Base-by-base conservation (phyloP, 2,329 filamentous ascomycete species). In the Tolypocladium album region DNA sequence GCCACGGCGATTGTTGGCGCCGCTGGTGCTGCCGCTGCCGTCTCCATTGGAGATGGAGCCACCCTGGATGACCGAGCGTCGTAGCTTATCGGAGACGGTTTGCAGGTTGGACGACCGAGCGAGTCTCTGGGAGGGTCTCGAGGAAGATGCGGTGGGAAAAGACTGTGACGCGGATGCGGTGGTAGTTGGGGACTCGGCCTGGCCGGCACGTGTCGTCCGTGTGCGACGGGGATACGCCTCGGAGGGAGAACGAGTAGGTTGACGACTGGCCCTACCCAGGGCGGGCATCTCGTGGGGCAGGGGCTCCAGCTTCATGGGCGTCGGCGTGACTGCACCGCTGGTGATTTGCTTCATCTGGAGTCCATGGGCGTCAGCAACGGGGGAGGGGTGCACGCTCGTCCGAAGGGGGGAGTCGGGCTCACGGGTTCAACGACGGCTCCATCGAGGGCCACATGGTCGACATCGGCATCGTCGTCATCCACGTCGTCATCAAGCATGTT, bases 401-500 rank as follows among this genome's bases (percentile, higher is more conserved):
- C 31, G 31, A 15, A 13, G 8, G 2, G 3, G 20, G 42, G 11
- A 17, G 3, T 53, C 50, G 36, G 27, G 27, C 50, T 53, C 50
- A 53, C 50, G 20, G 50, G 50, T 34, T 31, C 50, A n/a, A 22
- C 31, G 20, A 11, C 17, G 31, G 9, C 31, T 2, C 31, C 50
- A 13, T 36, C 31, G 50, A 36, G 50, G 50, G 50, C 31, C 50
- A 43, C 31, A 36, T 43, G 56, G 17, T 59, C 58, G 31, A 64
- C 62, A n/a, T 68, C 67, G 31, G 64, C 61, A 1, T 67, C 64
- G 27, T 67, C 66, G 0, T 67, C 63, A 38, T 62, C 58, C 17
- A 22, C 27, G 15, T 6, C 47, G 15, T 67, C 60, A 36, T 62
- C 62, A 42, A 89, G 77, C 58, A 82, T 64, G 40, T 88, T 85